A percentile compares a stretch with the other conserved stretches of the same genome.
Conservation (phyloP, 2,329 filamentous ascomycete species). For the Colletotrichum orbiculare region DNA sequence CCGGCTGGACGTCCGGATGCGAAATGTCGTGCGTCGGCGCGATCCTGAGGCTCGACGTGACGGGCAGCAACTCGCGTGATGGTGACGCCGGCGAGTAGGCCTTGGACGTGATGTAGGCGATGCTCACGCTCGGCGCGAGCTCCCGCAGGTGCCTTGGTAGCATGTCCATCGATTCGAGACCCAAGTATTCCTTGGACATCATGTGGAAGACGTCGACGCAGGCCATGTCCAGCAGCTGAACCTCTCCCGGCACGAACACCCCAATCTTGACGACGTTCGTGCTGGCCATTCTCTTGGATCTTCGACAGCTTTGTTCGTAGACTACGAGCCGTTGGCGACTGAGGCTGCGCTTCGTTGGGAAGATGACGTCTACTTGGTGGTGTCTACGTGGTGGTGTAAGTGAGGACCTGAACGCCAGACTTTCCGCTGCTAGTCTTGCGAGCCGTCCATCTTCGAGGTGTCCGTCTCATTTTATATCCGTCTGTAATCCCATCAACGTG, state of each 20-base stretch:
- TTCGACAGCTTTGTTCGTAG: too few species aligned
- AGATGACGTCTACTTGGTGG: too few species aligned
- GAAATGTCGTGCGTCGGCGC: slow-evolving; percentile 56
- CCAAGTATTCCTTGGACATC: slow-evolving; percentile 59
- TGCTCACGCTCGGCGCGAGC: slow-evolving; percentile 55
- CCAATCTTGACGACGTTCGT: slow-evolving; percentile 55
- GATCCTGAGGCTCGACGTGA: slow-evolving; percentile 55
- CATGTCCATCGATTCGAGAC: slow-evolving; percentile 35
- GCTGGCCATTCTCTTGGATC: slow-evolving; percentile 26
- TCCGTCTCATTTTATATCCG: neutral
- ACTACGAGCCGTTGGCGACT: too few species aligned
- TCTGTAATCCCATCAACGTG: too few species aligned
- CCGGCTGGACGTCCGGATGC: slow-evolving; percentile 60
- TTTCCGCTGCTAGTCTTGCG: too few species aligned
- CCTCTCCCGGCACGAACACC: slow-evolving; percentile 59
- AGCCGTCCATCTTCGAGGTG: too few species aligned
- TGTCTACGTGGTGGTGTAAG: too few species aligned
- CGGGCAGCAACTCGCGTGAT: slow-evolving; percentile 42
- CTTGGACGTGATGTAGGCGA: slow-evolving; percentile 59
- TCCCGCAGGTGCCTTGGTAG: slow-evolving; percentile 50
- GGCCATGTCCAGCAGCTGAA: slow-evolving; percentile 62
- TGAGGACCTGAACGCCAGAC: too few species aligned
- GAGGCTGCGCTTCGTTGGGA: too few species aligned
- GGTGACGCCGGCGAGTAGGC: slow-evolving; percentile 41
- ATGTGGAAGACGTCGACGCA: slow-evolving; percentile 61